These are phyloP conservation scores for Mortierella sp. DNA, from an alignment of 371 early-diverging fungal species.

Conservation along the genomic window DNA sequence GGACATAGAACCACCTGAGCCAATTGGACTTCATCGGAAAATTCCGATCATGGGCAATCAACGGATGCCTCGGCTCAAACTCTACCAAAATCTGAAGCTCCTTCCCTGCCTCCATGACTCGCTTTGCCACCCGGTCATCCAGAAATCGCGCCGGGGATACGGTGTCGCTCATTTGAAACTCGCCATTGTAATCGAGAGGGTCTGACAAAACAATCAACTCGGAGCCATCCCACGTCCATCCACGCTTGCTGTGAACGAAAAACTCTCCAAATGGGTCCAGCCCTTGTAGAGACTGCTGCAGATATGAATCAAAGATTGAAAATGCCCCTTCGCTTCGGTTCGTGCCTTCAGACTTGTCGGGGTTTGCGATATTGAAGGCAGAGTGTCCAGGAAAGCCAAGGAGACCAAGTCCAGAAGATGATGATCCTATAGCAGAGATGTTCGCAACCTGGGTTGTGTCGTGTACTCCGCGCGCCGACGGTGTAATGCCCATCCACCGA, in stretches of 20 bases:
- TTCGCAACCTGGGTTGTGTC: background rate
- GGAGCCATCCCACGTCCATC: slow-evolving; percentile 45
- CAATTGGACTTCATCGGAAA: background rate
- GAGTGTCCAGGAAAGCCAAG: background rate
- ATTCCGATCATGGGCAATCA: slow-evolving; percentile 27
- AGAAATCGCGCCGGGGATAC: slow-evolving; percentile 30
- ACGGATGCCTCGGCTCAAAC: slow-evolving; percentile 37
- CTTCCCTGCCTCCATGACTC: slow-evolving; percentile 43
- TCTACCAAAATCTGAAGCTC: slow-evolving; percentile 44
- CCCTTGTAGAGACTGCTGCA: slow-evolving; percentile 42
- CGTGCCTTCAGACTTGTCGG: slow-evolving; percentile 2
- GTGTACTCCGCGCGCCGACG: slow-evolving; percentile 3
- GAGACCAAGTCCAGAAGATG: background rate
- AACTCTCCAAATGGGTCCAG: slow-evolving; percentile 65
- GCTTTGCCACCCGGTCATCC: slow-evolving; percentile 16
- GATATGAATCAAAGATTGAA: slow-evolving; percentile 38
- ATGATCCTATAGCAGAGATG: slow-evolving; percentile 1
- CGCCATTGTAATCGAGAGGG: slow-evolving; percentile 27
- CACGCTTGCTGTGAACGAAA: slow-evolving; percentile 55
- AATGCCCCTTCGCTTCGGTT: background rate
- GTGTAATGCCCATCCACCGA: slow-evolving; percentile 62
- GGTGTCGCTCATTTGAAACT: slow-evolving; percentile 22
- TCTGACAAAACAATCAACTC: slow-evolving; percentile 30
- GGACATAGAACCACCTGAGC: slow-evolving; percentile 41
- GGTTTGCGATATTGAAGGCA: background rate